Percentiles rank a stretch among this genome's conserved stretches.
These are phyloP conservation scores for Neurospora terricola DNA, from an alignment of 495 filamentous ascomycete species.

Conservation along the genomic window DNA sequence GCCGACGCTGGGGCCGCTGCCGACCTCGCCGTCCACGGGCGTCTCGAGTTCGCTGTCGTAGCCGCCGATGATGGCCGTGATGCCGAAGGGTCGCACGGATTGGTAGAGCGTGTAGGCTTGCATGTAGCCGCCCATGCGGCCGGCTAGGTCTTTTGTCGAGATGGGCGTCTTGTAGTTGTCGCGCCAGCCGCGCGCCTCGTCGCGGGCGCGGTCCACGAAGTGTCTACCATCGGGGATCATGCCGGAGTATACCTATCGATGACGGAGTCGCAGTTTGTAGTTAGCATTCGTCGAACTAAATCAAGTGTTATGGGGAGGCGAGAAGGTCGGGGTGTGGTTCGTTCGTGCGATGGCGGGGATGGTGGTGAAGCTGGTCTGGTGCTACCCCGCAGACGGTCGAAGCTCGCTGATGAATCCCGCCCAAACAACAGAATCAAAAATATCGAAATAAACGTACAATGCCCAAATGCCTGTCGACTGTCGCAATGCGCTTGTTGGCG, in stretches of 20 bases:
- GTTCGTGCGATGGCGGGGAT: background rate
- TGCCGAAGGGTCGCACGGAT: constrained; percentile 89
- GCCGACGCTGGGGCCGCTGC: constrained; percentile 67
- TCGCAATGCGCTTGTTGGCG: constrained; percentile 93
- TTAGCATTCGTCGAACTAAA: background rate
- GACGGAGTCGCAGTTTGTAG: background rate
- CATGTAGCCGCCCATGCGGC: constrained; percentile 86
- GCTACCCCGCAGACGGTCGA: background rate
- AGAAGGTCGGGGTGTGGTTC: background rate
- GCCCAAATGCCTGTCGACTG: constrained; percentile 86
- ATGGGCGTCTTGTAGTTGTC: constrained; percentile 86
- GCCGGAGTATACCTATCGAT: constrained; percentile 71
- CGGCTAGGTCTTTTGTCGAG: constrained; percentile 71
- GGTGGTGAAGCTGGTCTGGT: constrained; percentile 1
- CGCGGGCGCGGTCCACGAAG: constrained; percentile 86
- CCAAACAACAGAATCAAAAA: background rate
- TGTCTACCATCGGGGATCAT: constrained; percentile 91
- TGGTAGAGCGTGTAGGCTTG: constrained; percentile 97
- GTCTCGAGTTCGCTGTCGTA: constrained; percentile 78
- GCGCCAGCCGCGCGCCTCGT: constrained; percentile 86
- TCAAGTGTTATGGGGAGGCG: background rate
- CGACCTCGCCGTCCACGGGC: constrained; percentile 80
- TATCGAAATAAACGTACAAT: constrained; percentile 50
- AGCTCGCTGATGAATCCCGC: background rate
- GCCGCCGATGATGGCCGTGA: constrained; percentile 88